These are phyloP conservation scores for Schrenkiella parvula DNA, from an alignment of 345 rosid genomes.

Conservation along the genomic window DNA sequence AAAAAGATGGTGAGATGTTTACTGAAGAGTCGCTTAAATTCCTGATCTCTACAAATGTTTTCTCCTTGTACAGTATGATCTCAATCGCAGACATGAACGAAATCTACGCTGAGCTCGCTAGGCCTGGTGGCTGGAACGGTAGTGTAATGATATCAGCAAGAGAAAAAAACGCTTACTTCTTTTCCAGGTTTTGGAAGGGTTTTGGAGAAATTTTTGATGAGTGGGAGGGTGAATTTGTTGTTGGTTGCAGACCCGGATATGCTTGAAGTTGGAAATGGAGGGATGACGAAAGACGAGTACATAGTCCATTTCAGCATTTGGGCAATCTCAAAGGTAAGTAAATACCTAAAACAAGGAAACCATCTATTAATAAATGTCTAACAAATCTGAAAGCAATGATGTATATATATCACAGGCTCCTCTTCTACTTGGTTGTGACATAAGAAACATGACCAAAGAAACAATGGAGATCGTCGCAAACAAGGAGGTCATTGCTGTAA, in stretches of 20 bases:
- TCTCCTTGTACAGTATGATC: conserved; percentile 53
- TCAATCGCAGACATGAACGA: conserved; percentile 73
- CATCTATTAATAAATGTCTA: neutral
- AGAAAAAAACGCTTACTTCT: neutral
- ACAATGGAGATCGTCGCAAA: conserved; percentile 55
- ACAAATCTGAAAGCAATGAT: neutral
- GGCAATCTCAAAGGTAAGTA: conserved; percentile 83
- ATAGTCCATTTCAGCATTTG: conserved; percentile 86
- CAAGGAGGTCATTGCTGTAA: conserved; percentile 75
- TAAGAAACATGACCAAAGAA: conserved; percentile 60
- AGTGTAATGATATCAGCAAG: neutral
- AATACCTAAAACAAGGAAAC: neutral
- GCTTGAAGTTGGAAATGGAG: conserved; percentile 99
- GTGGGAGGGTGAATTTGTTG: neutral
- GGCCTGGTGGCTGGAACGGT: conserved; percentile 99
- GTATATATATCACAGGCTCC: conserved; percentile 46
- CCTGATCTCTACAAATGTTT: neutral
- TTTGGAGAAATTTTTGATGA: neutral
- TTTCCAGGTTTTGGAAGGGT: neutral
- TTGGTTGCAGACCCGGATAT: conserved; percentile 82
- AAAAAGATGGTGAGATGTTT: neutral
- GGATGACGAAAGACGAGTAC: conserved; percentile 84
- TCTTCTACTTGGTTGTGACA: conserved; percentile 76
- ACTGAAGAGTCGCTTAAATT: neutral
- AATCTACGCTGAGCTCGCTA: conserved; percentile 70